These are phyloP conservation scores for Nakazawaea anatomiae DNA, from an alignment of 805 yeast species.

Conservation along the genomic window DNA sequence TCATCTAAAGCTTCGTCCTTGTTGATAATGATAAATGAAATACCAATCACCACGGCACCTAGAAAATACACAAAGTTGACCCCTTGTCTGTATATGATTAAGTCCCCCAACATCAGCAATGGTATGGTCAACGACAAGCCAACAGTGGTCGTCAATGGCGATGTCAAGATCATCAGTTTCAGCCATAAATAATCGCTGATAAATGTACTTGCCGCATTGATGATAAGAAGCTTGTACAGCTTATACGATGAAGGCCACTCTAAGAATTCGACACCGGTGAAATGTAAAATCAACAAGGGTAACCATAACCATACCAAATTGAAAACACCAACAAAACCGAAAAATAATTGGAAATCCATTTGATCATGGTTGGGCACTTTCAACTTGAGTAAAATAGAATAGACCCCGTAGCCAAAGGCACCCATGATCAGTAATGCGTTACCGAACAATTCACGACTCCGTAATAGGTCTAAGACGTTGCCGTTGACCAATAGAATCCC, in stretches of 20 bases:
- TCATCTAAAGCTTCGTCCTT: constrained; percentile 65
- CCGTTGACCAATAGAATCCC: constrained; percentile 81
- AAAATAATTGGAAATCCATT: constrained; percentile 80
- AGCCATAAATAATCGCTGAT: constrained; percentile 95
- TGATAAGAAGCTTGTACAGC: constrained; percentile 45
- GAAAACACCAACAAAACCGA: constrained; percentile 91
- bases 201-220: constrained; percentile 75
- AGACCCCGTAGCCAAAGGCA: constrained; percentile 86
- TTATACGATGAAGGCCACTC: constrained; percentile 56
- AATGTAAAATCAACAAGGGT: constrained; percentile 58
- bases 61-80: constrained; percentile 59
- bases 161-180: constrained; percentile 85
- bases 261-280: constrained; percentile 59
- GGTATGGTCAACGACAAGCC: constrained; percentile 94
- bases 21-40: constrained; percentile 81
- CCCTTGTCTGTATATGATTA: constrained; percentile 58
- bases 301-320: constrained; percentile 81
- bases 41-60: constrained; percentile 77
- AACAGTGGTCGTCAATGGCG: constrained; percentile 92
- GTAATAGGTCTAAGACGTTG: constrained; percentile 18
- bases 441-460: constrained; percentile 43
- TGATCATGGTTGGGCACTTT: constrained; percentile 68
- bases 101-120: constrained; percentile 87
- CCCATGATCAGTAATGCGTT: constrained; percentile 76
- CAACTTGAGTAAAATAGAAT: constrained; percentile 77